Evolutionary conservation across 257 asterid species (phyloP).

Genomic region (Solanum sejunctum): DNA sequence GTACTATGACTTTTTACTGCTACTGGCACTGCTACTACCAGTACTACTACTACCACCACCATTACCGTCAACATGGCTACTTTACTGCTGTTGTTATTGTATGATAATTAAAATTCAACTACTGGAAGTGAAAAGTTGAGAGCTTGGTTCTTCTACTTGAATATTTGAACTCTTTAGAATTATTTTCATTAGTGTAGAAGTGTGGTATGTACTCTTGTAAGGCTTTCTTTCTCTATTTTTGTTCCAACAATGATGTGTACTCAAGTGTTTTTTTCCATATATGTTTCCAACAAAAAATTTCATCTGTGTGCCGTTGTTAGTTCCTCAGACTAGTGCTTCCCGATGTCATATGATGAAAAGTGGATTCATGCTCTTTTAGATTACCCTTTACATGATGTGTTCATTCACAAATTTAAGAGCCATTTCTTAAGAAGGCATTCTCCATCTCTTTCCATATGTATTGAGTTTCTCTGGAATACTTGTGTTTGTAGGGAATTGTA

Average conservation of each 20-base stretch:
- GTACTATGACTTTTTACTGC: neutral
- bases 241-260: neutral
- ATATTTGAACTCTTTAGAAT: neutral
- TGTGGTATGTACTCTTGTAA: neutral
- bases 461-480: neutral
- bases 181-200: neutral
- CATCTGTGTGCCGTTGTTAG: neutral
- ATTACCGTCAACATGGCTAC: conserved; percentile 21
- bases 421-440: neutral
- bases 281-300: neutral
- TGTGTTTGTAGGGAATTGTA: conserved; percentile 49
- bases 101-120: neutral
- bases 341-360: neutral
- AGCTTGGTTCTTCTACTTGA: neutral
- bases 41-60: conserved; percentile 45
- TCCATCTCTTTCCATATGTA: neutral
- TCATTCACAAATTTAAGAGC: neutral
- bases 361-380: neutral
- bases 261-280: neutral
- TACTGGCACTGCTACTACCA: neutral
- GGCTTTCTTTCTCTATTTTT: neutral
- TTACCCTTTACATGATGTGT: neutral
- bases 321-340: neutral
- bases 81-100: neutral
- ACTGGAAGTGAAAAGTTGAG: neutral